Percentiles rank a stretch among this genome's conserved stretches.
These are phyloP conservation scores for Diaporthe capsici DNA, from an alignment of 2,329 filamentous ascomycete genomes.

Conservation along the genomic window DNA sequence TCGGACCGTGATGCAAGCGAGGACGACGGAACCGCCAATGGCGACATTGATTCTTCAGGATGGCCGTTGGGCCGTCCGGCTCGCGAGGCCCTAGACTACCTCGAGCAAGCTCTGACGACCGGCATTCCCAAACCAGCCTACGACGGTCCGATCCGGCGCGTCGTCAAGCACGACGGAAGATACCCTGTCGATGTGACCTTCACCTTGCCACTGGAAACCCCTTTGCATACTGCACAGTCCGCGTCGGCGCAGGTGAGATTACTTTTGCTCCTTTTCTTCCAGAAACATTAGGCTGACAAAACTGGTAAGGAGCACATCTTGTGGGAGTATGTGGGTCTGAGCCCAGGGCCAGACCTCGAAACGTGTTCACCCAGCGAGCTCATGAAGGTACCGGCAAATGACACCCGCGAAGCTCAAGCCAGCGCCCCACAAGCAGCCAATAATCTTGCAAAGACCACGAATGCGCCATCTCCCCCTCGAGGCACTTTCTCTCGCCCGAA, in stretches of 20 bases:
- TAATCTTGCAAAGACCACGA: background rate
- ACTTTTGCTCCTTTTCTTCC: no score
- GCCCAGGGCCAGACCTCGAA: no score
- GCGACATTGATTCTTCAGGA: no score
- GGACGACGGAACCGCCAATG: background rate
- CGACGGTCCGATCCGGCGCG: background rate
- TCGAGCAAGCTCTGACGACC: constrained; percentile 15
- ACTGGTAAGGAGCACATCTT: background rate
- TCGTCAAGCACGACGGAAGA: background rate
- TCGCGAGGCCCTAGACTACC: background rate
- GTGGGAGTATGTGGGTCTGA: no score
- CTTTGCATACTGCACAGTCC: background rate
- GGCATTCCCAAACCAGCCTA: background rate
- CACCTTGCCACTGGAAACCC: background rate
- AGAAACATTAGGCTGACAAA: background rate
- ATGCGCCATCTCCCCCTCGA: background rate
- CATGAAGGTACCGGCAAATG: background rate
- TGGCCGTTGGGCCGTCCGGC: background rate
- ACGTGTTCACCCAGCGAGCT: no score
- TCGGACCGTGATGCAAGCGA: no score
- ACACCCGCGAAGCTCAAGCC: background rate
- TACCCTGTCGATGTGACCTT: no score
- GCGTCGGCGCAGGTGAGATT: background rate
- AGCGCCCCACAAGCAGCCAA: background rate
- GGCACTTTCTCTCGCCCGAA: background rate